phyloP scores from a whole-genome alignment of 2,329 filamentous ascomycete species.

The Neofusicoccum umdonicola region DNA sequence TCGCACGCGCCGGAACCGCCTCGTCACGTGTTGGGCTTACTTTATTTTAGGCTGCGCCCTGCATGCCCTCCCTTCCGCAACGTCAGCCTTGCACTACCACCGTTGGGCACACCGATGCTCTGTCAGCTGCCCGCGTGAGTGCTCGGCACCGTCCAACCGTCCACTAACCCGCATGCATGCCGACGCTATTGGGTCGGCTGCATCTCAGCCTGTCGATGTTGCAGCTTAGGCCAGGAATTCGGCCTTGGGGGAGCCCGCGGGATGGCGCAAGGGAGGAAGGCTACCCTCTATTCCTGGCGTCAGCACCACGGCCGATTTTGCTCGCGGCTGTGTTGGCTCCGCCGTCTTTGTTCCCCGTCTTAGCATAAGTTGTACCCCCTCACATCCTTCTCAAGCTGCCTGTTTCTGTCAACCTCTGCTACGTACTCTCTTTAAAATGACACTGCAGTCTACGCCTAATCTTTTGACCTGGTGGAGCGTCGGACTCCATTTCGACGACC shows the following conservation, averaged over 20 bases:
- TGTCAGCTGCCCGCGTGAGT: not conserved
- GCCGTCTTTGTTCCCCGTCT: not conserved
- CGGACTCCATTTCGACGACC: not conserved
- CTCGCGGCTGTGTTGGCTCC: not conserved
- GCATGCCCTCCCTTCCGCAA: not conserved
- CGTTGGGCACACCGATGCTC: not conserved
- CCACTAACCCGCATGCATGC: not conserved
- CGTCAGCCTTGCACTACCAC: conserved; percentile 2
- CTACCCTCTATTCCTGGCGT: conserved; percentile 4
- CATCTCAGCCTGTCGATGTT: not conserved
- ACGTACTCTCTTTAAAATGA: not conserved
- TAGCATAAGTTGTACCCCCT: not conserved
- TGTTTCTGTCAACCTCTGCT: too few relatives aligned
- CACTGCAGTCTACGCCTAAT: not conserved
- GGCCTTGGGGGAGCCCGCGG: conserved; percentile 10
- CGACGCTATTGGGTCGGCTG: not conserved
- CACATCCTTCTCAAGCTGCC: not conserved
- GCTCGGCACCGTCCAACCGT: too few relatives aligned
- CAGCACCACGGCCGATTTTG: not conserved
- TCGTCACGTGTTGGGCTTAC: not conserved
- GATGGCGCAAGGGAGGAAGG: conserved; percentile 1
- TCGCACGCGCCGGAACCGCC: not conserved
- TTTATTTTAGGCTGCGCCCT: not conserved
- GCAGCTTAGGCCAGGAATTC: not conserved
- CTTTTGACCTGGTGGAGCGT: not conserved